Percentiles rank a stretch among this genome's conserved stretches.
Conservation (phyloP, 306 rosid species). For the Citrullus mucosospermus region DNA sequence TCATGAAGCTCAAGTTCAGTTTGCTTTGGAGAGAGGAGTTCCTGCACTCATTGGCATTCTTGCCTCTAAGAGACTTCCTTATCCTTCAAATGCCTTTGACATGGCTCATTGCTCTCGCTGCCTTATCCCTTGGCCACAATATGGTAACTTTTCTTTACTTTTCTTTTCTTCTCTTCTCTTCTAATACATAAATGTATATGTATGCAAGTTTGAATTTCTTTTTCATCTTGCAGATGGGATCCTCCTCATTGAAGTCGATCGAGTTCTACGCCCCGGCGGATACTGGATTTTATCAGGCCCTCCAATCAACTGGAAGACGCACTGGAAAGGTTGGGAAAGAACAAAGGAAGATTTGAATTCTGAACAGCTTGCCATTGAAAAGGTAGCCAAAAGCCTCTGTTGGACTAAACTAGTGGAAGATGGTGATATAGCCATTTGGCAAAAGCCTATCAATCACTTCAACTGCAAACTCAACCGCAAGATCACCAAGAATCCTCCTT, state of each 20-base stretch:
- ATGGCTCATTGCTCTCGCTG: constrained; percentile 74
- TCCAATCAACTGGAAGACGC: constrained; percentile 47
- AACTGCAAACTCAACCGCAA: constrained; percentile 33
- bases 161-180: not conserved
- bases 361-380: constrained; percentile 55
- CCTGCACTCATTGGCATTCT: constrained; percentile 54
- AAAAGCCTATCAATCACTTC: constrained; percentile 51
- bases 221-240: constrained; percentile 31
- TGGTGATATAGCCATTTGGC: constrained; percentile 72
- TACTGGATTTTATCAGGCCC: constrained; percentile 84
- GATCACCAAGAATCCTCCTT: constrained; percentile 18
- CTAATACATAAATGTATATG: too few species aligned
- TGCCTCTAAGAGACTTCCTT: constrained; percentile 56
- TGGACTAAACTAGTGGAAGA: constrained; percentile 55
- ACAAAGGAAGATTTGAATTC: constrained; percentile 49
- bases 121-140: constrained; percentile 51
- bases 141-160: not conserved
- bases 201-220: too few species aligned
- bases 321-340: constrained; percentile 71
- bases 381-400: constrained; percentile 54
- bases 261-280: constrained; percentile 63
- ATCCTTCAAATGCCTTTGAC: constrained; percentile 53
- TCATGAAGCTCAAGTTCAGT: constrained; percentile 67
- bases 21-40: constrained; percentile 64
- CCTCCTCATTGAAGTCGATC: constrained; percentile 50